phyloP scores from a whole-genome alignment of 2,329 filamentous ascomycete species.

The Colletotrichum tropicale region DNA sequence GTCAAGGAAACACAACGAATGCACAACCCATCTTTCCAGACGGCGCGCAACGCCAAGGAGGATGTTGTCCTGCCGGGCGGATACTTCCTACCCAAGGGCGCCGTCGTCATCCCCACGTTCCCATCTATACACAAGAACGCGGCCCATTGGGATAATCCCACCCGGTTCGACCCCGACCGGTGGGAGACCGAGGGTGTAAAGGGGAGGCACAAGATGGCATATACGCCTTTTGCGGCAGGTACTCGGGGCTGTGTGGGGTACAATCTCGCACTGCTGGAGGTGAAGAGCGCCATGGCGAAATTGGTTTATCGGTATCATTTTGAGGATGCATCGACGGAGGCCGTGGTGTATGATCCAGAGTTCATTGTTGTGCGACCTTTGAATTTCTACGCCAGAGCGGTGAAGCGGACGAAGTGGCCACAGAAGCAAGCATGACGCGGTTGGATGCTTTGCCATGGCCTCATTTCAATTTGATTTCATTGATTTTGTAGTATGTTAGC shows the following conservation, averaged over 20 bases:
- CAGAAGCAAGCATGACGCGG: neutral
- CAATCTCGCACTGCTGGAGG: neutral
- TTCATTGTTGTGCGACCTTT: constrained; percentile 23
- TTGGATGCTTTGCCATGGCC: neutral
- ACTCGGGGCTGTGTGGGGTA: neutral
- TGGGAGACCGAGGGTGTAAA: neutral
- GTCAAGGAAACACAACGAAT: constrained; percentile 3
- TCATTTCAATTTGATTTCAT: neutral
- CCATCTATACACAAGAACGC: constrained; percentile 1
- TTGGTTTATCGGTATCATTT: constrained; percentile 18
- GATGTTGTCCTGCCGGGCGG: neutral
- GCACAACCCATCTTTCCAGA: constrained; percentile 7
- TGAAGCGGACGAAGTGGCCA: neutral
- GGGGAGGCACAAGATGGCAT: neutral
- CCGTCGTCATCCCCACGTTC: neutral
- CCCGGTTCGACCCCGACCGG: neutral
- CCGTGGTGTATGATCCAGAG: constrained; percentile 23
- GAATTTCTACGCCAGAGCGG: constrained; percentile 24
- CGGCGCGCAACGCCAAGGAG: neutral
- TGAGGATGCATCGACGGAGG: constrained; percentile 18
- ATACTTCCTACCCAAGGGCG: neutral
- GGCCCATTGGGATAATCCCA: neutral
- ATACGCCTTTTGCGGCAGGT: neutral
- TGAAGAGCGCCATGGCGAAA: constrained; percentile 1
- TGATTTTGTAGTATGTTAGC: fast-evolving